Evolutionary conservation across 495 filamentous ascomycete genomes (phyloP), one percentile per base, ranked within the genome.

Genomic region (Penicillium longicatenatum): DNA sequence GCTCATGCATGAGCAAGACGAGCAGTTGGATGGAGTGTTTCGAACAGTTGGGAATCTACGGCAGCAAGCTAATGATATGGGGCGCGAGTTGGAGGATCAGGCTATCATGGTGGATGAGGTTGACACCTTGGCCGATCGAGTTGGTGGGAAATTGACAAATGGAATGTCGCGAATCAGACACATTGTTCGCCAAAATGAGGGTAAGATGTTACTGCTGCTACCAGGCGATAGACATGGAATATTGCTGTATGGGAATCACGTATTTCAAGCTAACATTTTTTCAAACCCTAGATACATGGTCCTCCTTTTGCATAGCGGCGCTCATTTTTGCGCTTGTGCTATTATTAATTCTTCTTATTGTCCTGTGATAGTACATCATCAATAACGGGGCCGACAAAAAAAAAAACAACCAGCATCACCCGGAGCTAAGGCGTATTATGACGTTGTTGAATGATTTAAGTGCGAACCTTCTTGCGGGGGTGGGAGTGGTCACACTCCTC

Each of bases 1-100:
- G 77, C 86, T 98, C 70, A 93, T 98, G 89, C 85, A 88, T 65
- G 93, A 96, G 72, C 94, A 98, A 76, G 95, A 98, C 69, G 79
- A 94, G 78, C 86, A 91, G 60, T 78, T 98, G 7, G 93, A 97
- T 71, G 89, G 89, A 4, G 95, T 98, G 42, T 96, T 91, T 67
- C 84, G 85, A 62, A 98, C 94, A 2, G 94, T 98, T 35, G 93
- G 91, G 0, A 97, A 90, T 66, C 68, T 98, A 65, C 77, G 92
- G 50, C 79, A 88, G 70, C 93, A 97, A 79, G 95, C 95, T 16
- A 85, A 94, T 74, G 87, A 89, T 60, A 98, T 98, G 93, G 93
- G 93, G 8, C 77, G 93, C 52, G 94, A 98, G 74, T 76, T 98
- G 47, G 95, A 97, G 71, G 93, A 97, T 71, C 94, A 98, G 80